Percentiles rank a stretch among this genome's conserved stretches.
These are phyloP conservation scores for Ceratocystis huliohia DNA, from an alignment of 2,329 filamentous ascomycete species.

Conservation along the genomic window DNA sequence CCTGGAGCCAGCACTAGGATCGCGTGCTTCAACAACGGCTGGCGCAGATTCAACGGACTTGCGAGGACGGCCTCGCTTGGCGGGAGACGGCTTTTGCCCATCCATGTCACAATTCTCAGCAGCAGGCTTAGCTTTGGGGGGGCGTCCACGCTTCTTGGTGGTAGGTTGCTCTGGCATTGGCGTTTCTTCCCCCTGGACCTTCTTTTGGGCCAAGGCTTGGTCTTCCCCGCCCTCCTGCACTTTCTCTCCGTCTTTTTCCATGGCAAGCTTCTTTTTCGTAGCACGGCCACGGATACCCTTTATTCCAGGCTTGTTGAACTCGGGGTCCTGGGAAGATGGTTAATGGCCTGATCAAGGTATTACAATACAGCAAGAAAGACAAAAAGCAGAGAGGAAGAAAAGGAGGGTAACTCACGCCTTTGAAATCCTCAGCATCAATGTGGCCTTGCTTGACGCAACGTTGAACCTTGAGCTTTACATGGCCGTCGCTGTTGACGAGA, in stretches of 20 bases:
- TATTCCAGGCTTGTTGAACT: constrained; percentile 57
- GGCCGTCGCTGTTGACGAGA: constrained; percentile 35
- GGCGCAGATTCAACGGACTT: neutral
- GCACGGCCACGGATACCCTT: constrained; percentile 44
- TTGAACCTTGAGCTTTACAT: constrained; percentile 60
- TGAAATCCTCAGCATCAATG: constrained; percentile 77
- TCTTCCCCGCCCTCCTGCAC: constrained; percentile 20
- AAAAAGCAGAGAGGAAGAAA: neutral
- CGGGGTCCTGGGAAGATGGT: constrained; percentile 46
- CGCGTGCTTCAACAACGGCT: too few species aligned
- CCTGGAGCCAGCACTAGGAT: too few species aligned
- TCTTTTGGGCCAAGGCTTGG: neutral
- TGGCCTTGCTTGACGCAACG: constrained; percentile 63
- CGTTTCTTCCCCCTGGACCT: constrained; percentile 28
- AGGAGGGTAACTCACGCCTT: constrained; percentile 50
- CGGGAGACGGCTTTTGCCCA: constrained; percentile 23
- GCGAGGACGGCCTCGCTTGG: neutral
- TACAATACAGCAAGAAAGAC: constrained; percentile 20
- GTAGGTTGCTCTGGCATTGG: constrained; percentile 15
- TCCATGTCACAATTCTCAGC: neutral
- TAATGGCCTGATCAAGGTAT: constrained; percentile 2
- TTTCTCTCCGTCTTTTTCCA: constrained; percentile 26
- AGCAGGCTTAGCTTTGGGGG: constrained; percentile 17
- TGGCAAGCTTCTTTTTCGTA: constrained; percentile 24
- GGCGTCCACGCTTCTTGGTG: constrained; percentile 19